Evolutionary conservation across 108 stramenopile species (phyloP), one percentile per base, ranked within the genome.

Genomic region (Fragilaria crotonensis): DNA sequence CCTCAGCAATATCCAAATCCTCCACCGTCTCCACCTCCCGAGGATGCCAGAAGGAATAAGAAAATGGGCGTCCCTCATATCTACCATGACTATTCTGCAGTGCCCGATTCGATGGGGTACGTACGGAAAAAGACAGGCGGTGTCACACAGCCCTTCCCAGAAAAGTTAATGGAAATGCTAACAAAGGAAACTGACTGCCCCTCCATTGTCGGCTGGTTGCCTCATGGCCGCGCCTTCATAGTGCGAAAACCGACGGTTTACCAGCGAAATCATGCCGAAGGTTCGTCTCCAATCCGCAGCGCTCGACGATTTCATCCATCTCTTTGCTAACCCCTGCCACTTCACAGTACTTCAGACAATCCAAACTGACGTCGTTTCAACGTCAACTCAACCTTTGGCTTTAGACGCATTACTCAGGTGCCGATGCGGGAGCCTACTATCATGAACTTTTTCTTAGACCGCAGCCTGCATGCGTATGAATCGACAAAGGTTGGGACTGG

Each of bases 341-440:
- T 41, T 41, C 87, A 78, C 80, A 73, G 32, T 93, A 83, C 72
- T 91, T 94, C 55, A 73, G 81, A 41, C 93, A 95, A 62, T 87
- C 87, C 48, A 96, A 90, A 54, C 54, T 85, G 29, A 90, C 85
- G 19, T 73, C 68, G 44, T 90, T 85, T 62, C 88, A 85, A 55
- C 62, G 96, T 17, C 96, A 94, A 62, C 58, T 95, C 25, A 96
- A 96, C 59, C 71, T 96, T 0, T 96, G 96, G 96, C 1, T 96
- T 95, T 63, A 76, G 90, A n/a, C 67, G 91, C 52, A 75, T 95
- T 27, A 89, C 87, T 3, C 85, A 87, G 93, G 93, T 5, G 53
- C 78, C 21, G 90, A 93, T 64, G 72, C 84, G 17, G 88, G 87
- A 33, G 85, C 78, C 2, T 74, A 75, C 65, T 68, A 63, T 60